Percentiles rank a stretch among this genome's conserved stretches.
Evolutionary conservation across 768 basidiomycete species (phyloP).

Genomic region (Suillus tomentosus): DNA sequence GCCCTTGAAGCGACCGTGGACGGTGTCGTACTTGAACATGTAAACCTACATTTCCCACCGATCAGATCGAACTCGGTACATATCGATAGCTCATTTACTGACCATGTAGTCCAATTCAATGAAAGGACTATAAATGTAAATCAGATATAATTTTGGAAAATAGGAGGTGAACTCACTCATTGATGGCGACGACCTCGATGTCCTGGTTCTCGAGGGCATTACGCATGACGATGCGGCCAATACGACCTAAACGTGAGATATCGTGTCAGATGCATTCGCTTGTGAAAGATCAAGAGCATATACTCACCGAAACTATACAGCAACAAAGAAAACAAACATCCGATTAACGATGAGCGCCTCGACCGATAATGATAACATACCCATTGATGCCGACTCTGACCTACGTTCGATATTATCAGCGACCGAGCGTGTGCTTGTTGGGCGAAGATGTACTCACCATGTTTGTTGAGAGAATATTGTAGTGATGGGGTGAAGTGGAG

Average conservation of each 20-base stretch:
- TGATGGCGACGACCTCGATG: conserved; percentile 89
- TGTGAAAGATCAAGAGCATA: neutral
- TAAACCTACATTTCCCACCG: conserved; percentile 61
- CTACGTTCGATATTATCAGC: conserved; percentile 25
- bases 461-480: conserved; percentile 13
- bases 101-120: conserved; percentile 98
- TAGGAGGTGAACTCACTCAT: conserved; percentile 66
- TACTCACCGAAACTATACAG: conserved; percentile 71
- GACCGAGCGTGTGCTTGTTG: neutral
- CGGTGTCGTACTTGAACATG: conserved; percentile 98
- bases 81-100: conserved; percentile 18
- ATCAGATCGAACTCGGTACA: conserved; percentile 10
- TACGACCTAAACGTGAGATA: conserved; percentile 68
- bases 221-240: conserved; percentile 97
- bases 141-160: conserved; percentile 12
- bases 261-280: conserved; percentile 14
- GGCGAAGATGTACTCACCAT: conserved; percentile 26
- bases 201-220: conserved; percentile 81
- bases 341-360: conserved; percentile 18
- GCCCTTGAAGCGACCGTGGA: conserved; percentile 92
- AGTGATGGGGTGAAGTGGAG: conserved; percentile 13
- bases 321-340: conserved; percentile 10
- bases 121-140: conserved; percentile 70
- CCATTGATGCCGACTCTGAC: conserved; percentile 98
- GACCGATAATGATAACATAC: conserved; percentile 45